Evolutionary conservation across 495 filamentous ascomycete species (phyloP), one percentile per base, ranked within the genome.

Genomic region (Xylaria castorea): DNA sequence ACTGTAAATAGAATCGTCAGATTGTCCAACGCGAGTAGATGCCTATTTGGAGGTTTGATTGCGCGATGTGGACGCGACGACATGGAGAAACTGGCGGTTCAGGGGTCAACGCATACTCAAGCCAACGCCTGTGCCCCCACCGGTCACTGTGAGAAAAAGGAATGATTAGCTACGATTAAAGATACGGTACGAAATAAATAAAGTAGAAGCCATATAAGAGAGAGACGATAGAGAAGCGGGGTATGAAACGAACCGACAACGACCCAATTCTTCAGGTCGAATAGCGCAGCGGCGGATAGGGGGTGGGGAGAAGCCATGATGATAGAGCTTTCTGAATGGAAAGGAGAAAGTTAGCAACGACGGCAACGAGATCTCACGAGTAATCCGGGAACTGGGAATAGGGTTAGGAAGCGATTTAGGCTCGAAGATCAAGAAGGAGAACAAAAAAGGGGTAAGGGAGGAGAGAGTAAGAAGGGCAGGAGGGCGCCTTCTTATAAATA

Each of bases 51-150:
- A 14, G 32, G 40, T 58, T 27, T n/a, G 66, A 50, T 1, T 18
- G 12, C 27, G 53, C 18, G 58, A 27, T 1, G 4, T 61, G n/a
- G 34, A n/a, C 22, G 50, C 16, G 34, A 34, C n/a, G 34, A 57
- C 1, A 22, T 3, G 27, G 69, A 50, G 18, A 44, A 46, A 12
- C 1, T 18, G 27, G 2, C 1, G 7, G 42, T 71, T 71, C 58
- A 63, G 68, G 61, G 46, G 69, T 32, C n/a, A 46, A 36, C 25
- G n/a, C 77, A 53, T 75, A 78, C 76, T 89, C 18, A 86, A 74
- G 34, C 91, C 91, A 71, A 91, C 86, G 14, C 90, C 81, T 8
- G 81, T 81, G 27, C 89, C 89, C 5, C 88, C 89, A 32, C 89
- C 88, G 1, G 89, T 91, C 36, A 91, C 85, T 79, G 18, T 53